Evolutionary conservation across 176 grass and related monocot genomes (phyloP).

Genomic region (Thalia dealbata): DNA sequence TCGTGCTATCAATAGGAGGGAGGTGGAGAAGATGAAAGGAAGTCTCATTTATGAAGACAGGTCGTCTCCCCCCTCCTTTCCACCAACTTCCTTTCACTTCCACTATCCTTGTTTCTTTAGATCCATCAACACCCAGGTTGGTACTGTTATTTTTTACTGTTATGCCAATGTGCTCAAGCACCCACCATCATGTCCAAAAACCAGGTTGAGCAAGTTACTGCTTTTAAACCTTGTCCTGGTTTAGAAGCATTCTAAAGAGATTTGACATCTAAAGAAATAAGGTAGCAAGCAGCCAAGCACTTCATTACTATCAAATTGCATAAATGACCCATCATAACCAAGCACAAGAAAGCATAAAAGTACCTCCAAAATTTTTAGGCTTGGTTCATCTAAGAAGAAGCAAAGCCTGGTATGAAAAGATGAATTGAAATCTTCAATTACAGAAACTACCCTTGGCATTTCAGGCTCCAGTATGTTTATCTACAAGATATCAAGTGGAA

Average conservation of each 20-base stretch:
- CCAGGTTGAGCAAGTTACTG: too few species aligned
- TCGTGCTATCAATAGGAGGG: background rate
- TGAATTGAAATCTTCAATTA: conserved; percentile 48
- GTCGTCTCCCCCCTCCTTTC: background rate
- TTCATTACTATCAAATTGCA: conserved; percentile 2
- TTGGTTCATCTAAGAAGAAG: conserved; percentile 63
- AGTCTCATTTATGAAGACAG: background rate
- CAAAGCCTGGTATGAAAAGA: conserved; percentile 47
- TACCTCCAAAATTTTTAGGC: conserved; percentile 83
- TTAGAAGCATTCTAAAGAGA: too few species aligned
- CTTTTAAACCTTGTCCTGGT: too few species aligned
- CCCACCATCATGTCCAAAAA: too few species aligned
- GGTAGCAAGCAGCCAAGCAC: conserved; percentile 9
- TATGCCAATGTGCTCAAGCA: too few species aligned
- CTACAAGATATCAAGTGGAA: conserved; percentile 30
- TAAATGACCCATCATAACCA: conserved; percentile 7
- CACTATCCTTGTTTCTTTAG: background rate
- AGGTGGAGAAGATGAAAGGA: background rate
- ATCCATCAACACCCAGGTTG: too few species aligned
- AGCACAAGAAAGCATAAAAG: conserved; percentile 9
- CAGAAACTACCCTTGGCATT: conserved; percentile 31
- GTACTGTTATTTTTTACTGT: too few species aligned
- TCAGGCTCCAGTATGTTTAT: conserved; percentile 40
- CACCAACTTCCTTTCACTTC: background rate
- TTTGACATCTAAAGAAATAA: background rate